Conservation (phyloP, 1,139 yeast genomes). For the Yamadazyma spencermartinsiae region DNA sequence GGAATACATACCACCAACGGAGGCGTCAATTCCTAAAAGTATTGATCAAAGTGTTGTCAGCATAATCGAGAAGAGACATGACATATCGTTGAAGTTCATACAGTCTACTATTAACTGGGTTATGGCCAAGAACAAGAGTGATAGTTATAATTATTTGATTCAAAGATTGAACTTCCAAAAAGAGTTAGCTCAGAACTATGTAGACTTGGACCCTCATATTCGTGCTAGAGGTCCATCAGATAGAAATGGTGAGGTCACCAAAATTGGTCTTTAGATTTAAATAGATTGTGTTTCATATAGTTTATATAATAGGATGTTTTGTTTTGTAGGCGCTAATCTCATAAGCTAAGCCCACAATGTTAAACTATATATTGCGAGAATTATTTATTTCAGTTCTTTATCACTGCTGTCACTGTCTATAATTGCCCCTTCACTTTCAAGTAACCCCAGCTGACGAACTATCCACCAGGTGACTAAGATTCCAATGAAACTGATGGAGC, state of each 20-base stretch:
- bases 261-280: constrained; percentile 9
- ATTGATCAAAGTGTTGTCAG: constrained; percentile 33
- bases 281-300: no score
- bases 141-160: constrained; percentile 39
- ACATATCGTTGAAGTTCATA: constrained; percentile 49
- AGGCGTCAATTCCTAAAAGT: constrained; percentile 20
- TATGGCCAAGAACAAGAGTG: constrained; percentile 46
- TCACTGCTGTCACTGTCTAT: constrained; percentile 4
- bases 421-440: constrained; percentile 17
- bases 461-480: constrained; percentile 16
- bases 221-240: constrained; percentile 72
- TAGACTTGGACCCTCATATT: constrained; percentile 66
- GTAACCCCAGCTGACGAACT: constrained; percentile 12
- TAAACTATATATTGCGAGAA: background rate
- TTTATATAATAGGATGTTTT: no score
- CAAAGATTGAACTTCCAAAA: constrained; percentile 52
- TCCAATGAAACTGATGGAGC: constrained; percentile 10
- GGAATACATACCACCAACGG: constrained; percentile 54
- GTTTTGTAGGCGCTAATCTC: no score
- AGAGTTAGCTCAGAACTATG: constrained; percentile 56
- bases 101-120: constrained; percentile 68
- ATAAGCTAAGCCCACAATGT: no score
- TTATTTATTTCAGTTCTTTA: no score
- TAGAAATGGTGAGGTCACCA: constrained; percentile 43
- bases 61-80: constrained; percentile 42